Evolutionary conservation across 1,284 basidiomycete species (phyloP).

Genomic region (Irpex lacteus): DNA sequence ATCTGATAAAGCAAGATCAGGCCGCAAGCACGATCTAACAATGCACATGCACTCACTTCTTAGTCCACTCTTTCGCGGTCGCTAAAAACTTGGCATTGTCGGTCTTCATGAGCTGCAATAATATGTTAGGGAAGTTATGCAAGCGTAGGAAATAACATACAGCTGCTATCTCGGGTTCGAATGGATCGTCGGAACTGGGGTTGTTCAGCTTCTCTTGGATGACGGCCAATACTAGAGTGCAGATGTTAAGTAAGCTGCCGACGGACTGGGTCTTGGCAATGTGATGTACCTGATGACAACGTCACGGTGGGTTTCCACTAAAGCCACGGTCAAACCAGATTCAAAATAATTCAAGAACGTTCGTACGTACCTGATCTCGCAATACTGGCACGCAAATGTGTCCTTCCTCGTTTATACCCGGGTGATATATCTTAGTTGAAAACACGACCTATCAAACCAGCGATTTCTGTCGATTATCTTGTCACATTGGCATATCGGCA

Average conservation of each 20-base stretch:
- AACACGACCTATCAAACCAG: constrained; percentile 65
- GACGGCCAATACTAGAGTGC: constrained; percentile 61
- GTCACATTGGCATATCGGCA: neutral
- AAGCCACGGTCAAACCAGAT: constrained; percentile 5
- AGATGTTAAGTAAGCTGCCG: neutral
- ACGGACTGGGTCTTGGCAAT: neutral
- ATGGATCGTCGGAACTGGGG: constrained; percentile 88
- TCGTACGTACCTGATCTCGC: constrained; percentile 68
- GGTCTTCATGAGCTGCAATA: constrained; percentile 62
- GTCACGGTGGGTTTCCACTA: constrained; percentile 92
- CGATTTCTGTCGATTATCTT: neutral
- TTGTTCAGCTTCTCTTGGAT: constrained; percentile 87
- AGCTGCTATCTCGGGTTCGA: constrained; percentile 80
- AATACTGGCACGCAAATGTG: constrained; percentile 79
- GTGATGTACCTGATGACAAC: constrained; percentile 57
- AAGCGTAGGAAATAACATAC: constrained; percentile 37
- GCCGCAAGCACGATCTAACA: neutral
- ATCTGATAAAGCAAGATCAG: constrained; percentile 9
- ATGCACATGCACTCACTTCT: constrained; percentile 49
- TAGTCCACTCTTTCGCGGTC: constrained; percentile 78
- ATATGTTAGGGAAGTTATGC: neutral
- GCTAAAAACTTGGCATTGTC: constrained; percentile 68
- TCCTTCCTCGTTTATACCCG: constrained; percentile 90
- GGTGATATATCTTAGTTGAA: constrained; percentile 88
- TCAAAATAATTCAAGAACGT: neutral